These are phyloP conservation scores for Coemansia sp. DNA, from an alignment of 192 early-diverging fungal genomes.

Conservation along the genomic window DNA sequence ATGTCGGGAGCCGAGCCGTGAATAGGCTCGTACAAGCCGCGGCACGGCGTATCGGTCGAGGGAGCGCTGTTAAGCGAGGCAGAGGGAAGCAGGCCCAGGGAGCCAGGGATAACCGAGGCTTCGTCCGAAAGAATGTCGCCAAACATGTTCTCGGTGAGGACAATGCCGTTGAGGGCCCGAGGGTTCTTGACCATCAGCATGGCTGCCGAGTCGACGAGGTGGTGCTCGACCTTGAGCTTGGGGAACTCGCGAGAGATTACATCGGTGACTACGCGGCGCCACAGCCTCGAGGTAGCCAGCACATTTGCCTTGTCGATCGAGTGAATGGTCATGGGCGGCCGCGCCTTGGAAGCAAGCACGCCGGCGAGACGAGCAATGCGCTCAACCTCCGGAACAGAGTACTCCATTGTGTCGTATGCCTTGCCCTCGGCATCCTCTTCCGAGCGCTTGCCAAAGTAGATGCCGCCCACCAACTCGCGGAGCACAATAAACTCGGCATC, in stretches of 20 bases:
- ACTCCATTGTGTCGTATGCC: slow-evolving; percentile 94
- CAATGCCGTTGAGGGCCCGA: slow-evolving; percentile 85
- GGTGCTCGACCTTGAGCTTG: slow-evolving; percentile 79
- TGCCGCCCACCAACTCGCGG: slow-evolving; percentile 94
- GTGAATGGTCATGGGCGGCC: slow-evolving; percentile 84
- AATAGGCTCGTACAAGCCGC: slow-evolving; percentile 98
- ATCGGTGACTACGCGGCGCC: slow-evolving; percentile 92
- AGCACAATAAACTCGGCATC: slow-evolving; percentile 91
- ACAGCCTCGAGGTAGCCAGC: slow-evolving; percentile 93
- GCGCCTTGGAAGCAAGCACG: slow-evolving; percentile 71
- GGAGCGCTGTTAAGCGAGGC: slow-evolving; percentile 89
- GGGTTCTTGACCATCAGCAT: slow-evolving; percentile 97
- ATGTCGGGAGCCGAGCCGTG: slow-evolving; percentile 99
- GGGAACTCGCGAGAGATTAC: slow-evolving; percentile 90
- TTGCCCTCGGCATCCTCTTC: slow-evolving; percentile 81
- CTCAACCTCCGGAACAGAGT: slow-evolving; percentile 86
- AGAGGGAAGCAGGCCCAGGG: slow-evolving; percentile 88
- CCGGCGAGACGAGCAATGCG: slow-evolving; percentile 96
- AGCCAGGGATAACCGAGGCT: slow-evolving; percentile 92
- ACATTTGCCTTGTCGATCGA: slow-evolving; percentile 99
- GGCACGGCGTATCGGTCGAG: slow-evolving; percentile 63
- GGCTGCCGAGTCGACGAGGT: slow-evolving; percentile 94
- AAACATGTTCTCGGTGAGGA: slow-evolving; percentile 99
- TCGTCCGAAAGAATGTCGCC: slow-evolving; percentile 98
- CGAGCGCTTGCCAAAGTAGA: slow-evolving; percentile 94